A percentile compares a stretch with the other conserved stretches of the same genome.
Evolutionary conservation across 345 rosid species (phyloP).

Genomic region (Salix arbutifolia): DNA sequence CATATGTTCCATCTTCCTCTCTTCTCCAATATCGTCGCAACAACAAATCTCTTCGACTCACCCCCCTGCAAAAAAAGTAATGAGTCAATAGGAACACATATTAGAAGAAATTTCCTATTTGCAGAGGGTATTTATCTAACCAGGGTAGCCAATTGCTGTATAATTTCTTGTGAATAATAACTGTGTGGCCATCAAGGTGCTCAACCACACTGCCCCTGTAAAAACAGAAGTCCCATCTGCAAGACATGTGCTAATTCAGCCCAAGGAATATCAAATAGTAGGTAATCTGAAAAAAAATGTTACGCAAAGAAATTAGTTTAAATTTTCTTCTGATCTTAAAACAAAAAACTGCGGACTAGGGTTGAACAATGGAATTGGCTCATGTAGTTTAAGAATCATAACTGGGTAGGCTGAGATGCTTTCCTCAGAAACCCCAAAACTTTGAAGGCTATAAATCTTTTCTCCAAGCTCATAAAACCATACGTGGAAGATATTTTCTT

Average conservation of each 20-base stretch:
- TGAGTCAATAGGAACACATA: slow-evolving; percentile 1
- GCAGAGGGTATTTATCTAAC: slow-evolving; percentile 26
- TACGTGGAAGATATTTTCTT: neutral
- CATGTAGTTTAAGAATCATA: neutral
- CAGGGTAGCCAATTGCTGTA: slow-evolving; percentile 83
- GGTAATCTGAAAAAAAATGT: neutral
- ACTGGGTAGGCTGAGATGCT: neutral
- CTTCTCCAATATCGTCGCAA: slow-evolving; percentile 90
- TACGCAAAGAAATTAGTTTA: neutral
- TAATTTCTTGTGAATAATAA: slow-evolving; percentile 58
- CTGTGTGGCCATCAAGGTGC: slow-evolving; percentile 91
- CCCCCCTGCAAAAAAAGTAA: slow-evolving; percentile 43
- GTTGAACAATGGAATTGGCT: neutral
- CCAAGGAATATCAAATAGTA: neutral
- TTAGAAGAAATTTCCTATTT: neutral
- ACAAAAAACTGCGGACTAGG: neutral
- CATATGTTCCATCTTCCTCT: slow-evolving; percentile 94
- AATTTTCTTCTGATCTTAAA: neutral
- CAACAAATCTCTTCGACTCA: slow-evolving; percentile 75
- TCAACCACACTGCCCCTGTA: slow-evolving; percentile 68
- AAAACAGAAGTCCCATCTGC: slow-evolving; percentile 93
- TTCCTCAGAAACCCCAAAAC: neutral
- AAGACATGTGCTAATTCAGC: slow-evolving; percentile 14
- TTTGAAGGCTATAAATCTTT: neutral
- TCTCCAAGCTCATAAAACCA: neutral